A percentile compares a stretch with the other conserved stretches of the same genome.
Conservation (phyloP, 306 rosid genomes). For the Canavalia gladiata region DNA sequence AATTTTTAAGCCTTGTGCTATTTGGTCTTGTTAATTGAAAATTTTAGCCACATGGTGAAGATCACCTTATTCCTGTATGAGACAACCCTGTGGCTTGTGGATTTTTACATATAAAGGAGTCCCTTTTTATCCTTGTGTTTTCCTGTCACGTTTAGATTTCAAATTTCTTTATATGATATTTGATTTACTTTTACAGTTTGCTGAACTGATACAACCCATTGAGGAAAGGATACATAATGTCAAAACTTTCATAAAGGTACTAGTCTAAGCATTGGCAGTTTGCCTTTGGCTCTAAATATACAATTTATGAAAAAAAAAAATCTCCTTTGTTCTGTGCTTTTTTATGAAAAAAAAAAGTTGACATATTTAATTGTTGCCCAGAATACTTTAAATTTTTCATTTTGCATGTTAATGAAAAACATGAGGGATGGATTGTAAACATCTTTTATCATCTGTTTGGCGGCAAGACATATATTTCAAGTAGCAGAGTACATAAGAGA, state of each 20-base stretch:
- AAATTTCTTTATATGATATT: constrained; percentile 2
- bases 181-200: constrained; percentile 62
- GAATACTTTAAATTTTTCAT: constrained; percentile 20
- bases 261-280: not conserved
- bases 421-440: constrained; percentile 15
- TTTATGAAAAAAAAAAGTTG: not conserved
- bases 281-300: not conserved
- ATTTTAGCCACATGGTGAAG: constrained; percentile 2
- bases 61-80: constrained; percentile 17
- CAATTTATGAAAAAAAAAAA: not conserved
- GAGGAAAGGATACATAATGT: constrained; percentile 77
- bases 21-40: constrained; percentile 19
- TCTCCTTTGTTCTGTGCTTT: not conserved
- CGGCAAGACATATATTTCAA: constrained; percentile 33
- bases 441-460: constrained; percentile 19
- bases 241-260: constrained; percentile 82
- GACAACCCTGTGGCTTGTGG: constrained; percentile 21
- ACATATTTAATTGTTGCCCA: constrained; percentile 11
- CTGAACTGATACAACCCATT: constrained; percentile 82
- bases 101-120: constrained; percentile 13
- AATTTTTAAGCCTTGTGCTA: not conserved
- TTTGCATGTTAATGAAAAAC: constrained; percentile 42
- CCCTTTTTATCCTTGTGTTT: not conserved
- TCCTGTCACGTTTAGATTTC: constrained; percentile 37
- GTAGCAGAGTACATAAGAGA: constrained; percentile 4